phyloP scores from a whole-genome alignment of 108 stramenopile species.

The Seminavis robusta region DNA sequence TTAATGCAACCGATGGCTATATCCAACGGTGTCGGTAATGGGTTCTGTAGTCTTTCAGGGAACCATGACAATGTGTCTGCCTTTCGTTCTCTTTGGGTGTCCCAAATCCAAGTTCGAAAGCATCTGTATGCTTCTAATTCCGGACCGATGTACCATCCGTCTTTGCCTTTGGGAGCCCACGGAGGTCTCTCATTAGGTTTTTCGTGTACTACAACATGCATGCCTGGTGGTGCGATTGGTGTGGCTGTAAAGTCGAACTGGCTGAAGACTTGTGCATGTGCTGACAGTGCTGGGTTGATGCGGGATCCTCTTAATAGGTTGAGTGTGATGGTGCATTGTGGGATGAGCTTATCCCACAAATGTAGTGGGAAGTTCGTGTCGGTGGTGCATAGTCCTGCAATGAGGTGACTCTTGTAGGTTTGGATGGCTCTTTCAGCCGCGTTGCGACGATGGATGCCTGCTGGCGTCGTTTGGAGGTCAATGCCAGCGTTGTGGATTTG shows the following conservation, averaged over 20 bases:
- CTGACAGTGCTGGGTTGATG: conserved; percentile 20
- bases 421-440: conserved; percentile 44
- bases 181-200: conserved; percentile 8
- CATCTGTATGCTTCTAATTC: conserved; percentile 27
- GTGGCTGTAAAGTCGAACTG: conserved; percentile 34
- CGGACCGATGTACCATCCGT: conserved; percentile 27
- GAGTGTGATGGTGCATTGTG: conserved; percentile 33
- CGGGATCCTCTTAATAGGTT: conserved; percentile 34
- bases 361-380: conserved; percentile 28
- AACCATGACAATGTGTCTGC: conserved; percentile 42
- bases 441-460: conserved; percentile 30
- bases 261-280: conserved; percentile 10
- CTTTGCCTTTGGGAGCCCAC: conserved; percentile 16
- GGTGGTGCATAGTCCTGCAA: conserved; percentile 26
- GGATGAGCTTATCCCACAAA: conserved; percentile 27
- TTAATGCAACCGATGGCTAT: neutral
- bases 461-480: conserved; percentile 34
- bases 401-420: conserved; percentile 47
- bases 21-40: neutral
- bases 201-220: conserved; percentile 18
- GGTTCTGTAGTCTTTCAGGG: conserved; percentile 4
- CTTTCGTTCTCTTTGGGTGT: conserved; percentile 6
- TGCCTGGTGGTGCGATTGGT: conserved; percentile 46
- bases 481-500: conserved; percentile 7
- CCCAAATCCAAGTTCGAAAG: conserved; percentile 4